Conservation (phyloP, 2,329 filamentous ascomycete genomes). For the Harringtonia lauricola region DNA sequence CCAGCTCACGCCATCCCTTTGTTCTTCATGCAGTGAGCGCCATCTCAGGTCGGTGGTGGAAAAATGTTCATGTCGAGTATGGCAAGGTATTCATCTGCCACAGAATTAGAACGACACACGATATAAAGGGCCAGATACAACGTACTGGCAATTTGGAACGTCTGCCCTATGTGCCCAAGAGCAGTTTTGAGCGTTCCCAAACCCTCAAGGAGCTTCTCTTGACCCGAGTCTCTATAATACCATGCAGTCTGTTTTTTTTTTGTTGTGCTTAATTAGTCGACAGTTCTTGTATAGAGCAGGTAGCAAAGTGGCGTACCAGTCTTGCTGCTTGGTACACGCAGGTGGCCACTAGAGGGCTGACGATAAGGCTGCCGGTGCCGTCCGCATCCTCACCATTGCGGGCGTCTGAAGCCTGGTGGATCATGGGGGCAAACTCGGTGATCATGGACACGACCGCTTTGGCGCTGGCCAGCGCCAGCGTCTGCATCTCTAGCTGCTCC, state of each 20-base stretch:
- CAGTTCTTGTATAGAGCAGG: no score
- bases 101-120: no score
- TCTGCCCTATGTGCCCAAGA: neutral
- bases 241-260: neutral
- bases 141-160: conserved; percentile 6
- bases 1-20: neutral
- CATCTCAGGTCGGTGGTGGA: neutral
- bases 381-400: no score
- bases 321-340: conserved; percentile 8
- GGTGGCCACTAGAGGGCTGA: conserved; percentile 5
- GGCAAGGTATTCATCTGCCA: conserved; percentile 3
- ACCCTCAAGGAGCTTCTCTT: neutral
- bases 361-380: no score
- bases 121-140: neutral
- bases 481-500: conserved; percentile 9
- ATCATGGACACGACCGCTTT: conserved; percentile 1
- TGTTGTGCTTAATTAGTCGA: no score
- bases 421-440: conserved; percentile 1
- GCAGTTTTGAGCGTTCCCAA: neutral
- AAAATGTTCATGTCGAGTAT: conserved; percentile 4
- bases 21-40: neutral
- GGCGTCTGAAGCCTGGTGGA: neutral
- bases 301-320: neutral
- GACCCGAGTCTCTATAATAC: conserved; percentile 5
- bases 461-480: conserved; percentile 3